These are phyloP conservation scores for Wallacemonas sp. DNA, from an alignment of 208 protist species.

Conservation along the genomic window DNA sequence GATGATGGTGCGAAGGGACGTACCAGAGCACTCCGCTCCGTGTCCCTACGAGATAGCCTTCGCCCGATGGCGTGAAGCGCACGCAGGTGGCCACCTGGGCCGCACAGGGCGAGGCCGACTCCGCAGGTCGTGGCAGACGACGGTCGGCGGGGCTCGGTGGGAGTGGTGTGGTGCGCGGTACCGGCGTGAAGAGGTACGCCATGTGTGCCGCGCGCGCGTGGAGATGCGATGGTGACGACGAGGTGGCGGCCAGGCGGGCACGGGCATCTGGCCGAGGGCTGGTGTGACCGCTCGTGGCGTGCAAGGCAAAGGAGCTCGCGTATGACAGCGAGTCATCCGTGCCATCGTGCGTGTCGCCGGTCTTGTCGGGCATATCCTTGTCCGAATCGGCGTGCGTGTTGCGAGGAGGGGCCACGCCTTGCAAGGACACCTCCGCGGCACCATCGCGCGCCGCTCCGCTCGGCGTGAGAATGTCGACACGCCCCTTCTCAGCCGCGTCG, in stretches of 20 bases:
- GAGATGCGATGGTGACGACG: neutral
- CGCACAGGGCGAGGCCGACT: no score
- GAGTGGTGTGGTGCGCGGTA: constrained; percentile 24
- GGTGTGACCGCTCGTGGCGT: no score
- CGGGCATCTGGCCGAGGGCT: no score
- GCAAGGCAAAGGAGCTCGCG: neutral
- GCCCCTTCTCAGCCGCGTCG: no score
- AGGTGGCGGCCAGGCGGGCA: neutral
- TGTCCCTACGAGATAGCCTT: constrained; percentile 57
- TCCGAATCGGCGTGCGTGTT: no score
- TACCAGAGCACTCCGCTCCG: constrained; percentile 48
- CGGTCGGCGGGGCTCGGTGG: no score
- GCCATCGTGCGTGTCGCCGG: neutral
- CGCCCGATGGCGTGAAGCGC: constrained; percentile 39
- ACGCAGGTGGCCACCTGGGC: constrained; percentile 37
- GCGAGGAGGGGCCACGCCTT: no score
- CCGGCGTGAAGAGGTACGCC: constrained; percentile 59
- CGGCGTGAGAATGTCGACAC: no score
- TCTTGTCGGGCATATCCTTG: no score
- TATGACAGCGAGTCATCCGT: neutral
- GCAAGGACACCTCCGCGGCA: no score
- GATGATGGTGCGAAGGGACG: constrained; percentile 25
- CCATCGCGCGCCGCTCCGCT: no score
- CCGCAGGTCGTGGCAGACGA: no score
- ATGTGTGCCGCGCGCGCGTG: constrained; percentile 22